phyloP scores from a whole-genome alignment of 164 flowering plant genomes.

The Macadamia integrifolia region DNA sequence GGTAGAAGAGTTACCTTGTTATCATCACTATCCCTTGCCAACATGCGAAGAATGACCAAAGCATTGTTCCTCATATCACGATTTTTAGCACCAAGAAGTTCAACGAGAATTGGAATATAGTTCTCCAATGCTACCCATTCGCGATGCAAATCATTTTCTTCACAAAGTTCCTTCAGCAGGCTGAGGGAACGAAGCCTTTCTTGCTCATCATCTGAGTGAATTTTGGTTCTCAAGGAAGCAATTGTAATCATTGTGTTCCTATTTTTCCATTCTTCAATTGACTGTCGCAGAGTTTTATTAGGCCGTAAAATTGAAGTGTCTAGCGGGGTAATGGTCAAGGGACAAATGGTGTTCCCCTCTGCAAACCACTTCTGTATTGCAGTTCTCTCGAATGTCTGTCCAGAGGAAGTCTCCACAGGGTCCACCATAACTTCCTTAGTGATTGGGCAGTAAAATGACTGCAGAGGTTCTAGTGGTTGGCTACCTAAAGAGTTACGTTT shows the following conservation, averaged over 20 bases:
- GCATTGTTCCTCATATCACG: conserved; percentile 42
- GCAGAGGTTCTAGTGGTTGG: conserved; percentile 63
- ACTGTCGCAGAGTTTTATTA: conserved; percentile 60
- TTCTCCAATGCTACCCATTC: conserved; percentile 71
- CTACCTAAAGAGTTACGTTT: conserved; percentile 55
- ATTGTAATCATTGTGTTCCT: conserved; percentile 64
- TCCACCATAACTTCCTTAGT: conserved; percentile 65
- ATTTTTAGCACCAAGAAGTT: conserved; percentile 39
- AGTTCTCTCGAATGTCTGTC: conserved; percentile 68
- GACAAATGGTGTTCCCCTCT: conserved; percentile 49
- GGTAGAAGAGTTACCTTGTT: conserved; percentile 39
- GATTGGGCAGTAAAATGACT: conserved; percentile 61
- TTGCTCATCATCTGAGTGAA: conserved; percentile 39
- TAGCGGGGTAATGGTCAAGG: conserved; percentile 49
- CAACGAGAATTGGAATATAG: conserved; percentile 44
- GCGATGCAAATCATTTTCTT: conserved; percentile 44
- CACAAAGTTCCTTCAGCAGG: conserved; percentile 48
- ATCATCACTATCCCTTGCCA: conserved; percentile 54
- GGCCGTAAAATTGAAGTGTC: conserved; percentile 44
- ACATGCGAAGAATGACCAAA: conserved; percentile 42
- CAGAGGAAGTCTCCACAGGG: conserved; percentile 72
- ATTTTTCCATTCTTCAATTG: conserved; percentile 82
- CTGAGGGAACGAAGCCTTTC: conserved; percentile 41
- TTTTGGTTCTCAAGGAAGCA: conserved; percentile 40
- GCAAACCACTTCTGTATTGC: conserved; percentile 69